These are phyloP conservation scores for Gymnopilus junonius DNA, from an alignment of 768 basidiomycete genomes.

Conservation along the genomic window DNA sequence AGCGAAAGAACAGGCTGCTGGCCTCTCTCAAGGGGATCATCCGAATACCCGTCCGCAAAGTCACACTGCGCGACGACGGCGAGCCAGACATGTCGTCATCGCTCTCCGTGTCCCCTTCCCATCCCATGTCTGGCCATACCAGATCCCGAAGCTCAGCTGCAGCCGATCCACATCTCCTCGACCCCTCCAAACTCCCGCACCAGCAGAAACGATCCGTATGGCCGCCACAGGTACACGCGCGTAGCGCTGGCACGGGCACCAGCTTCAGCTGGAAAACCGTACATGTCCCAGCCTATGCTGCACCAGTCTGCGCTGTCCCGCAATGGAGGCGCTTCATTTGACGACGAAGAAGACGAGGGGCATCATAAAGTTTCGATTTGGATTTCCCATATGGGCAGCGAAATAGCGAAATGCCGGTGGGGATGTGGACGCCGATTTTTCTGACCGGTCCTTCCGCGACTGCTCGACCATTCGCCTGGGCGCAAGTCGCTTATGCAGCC, in stretches of 20 bases:
- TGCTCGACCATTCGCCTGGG: background rate
- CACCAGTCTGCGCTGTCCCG: constrained; percentile 17
- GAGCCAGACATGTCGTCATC: constrained; percentile 2
- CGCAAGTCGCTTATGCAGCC: constrained; percentile 1
- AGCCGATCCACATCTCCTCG: background rate
- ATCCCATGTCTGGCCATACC: background rate
- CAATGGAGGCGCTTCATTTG: background rate
- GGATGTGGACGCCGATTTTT: background rate
- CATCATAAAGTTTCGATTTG: background rate
- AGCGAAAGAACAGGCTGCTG: constrained; percentile 40
- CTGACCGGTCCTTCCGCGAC: background rate
- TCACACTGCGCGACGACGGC: constrained; percentile 11
- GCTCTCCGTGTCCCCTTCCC: background rate
- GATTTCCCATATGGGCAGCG: background rate
- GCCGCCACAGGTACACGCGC: constrained; percentile 2
- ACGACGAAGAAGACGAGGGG: background rate
- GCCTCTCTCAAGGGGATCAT: constrained; percentile 37
- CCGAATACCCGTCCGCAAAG: constrained; percentile 29
- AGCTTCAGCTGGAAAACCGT: constrained; percentile 39
- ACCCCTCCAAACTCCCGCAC: background rate
- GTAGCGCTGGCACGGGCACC: background rate
- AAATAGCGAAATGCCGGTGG: too few species aligned
- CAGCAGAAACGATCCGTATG: constrained; percentile 18
- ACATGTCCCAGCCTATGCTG: constrained; percentile 50
- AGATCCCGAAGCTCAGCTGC: background rate